phyloP scores from a whole-genome alignment of 257 asterid genomes.

The Forsythia suspensa region DNA sequence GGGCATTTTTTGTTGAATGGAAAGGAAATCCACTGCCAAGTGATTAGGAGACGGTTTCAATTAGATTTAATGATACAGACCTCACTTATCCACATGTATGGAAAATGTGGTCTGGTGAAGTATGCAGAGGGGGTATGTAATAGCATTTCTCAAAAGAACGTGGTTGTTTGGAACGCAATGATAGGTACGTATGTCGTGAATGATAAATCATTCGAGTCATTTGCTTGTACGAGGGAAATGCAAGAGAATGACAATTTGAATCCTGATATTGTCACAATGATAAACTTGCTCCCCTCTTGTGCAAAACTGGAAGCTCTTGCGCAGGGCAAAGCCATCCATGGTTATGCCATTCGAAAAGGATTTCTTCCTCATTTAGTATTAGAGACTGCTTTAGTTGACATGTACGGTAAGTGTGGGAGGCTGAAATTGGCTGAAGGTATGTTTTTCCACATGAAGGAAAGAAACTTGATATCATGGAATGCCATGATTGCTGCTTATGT shows the following conservation, averaged over 20 bases:
- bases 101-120: conserved; percentile 51
- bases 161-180: conserved; percentile 61
- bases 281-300: conserved; percentile 63
- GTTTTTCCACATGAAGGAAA: conserved; percentile 34
- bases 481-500: conserved; percentile 51
- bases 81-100: conserved; percentile 65
- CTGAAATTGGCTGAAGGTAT: conserved; percentile 29
- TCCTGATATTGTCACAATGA: conserved; percentile 57
- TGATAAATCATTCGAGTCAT: conserved; percentile 30
- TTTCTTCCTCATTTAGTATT: conserved; percentile 45
- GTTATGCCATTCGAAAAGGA: conserved; percentile 45
- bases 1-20: conserved; percentile 37
- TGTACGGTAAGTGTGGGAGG: conserved; percentile 57
- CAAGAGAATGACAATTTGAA: conserved; percentile 32
- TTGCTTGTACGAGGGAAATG: conserved; percentile 49
- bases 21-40: conserved; percentile 57
- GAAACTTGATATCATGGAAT: conserved; percentile 56
- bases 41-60: conserved; percentile 41
- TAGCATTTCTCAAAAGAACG: conserved; percentile 36
- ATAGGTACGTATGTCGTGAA: conserved; percentile 48
- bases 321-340: conserved; percentile 57
- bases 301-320: conserved; percentile 32
- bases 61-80: conserved; percentile 60
- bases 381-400: conserved; percentile 56
- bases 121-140: conserved; percentile 49